These are phyloP conservation scores for Suhomyces sp. DNA, from an alignment of 805 yeast genomes.

Conservation along the genomic window DNA sequence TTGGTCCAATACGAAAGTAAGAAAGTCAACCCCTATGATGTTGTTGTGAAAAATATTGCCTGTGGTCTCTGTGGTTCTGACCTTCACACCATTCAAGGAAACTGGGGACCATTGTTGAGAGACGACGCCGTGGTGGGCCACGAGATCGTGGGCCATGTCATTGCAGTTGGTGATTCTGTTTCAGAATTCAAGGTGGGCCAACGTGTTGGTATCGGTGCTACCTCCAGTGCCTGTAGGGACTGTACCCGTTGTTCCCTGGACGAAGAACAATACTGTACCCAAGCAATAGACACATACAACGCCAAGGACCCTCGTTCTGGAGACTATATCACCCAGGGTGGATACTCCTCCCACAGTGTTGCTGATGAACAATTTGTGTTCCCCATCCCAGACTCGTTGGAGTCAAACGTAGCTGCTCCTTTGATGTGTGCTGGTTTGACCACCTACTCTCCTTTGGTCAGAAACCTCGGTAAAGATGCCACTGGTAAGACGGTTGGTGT, in stretches of 20 bases:
- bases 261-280: conserved; percentile 39
- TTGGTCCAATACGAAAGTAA: conserved; percentile 51
- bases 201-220: conserved; percentile 81
- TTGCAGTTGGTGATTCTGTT: conserved; percentile 59
- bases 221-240: conserved; percentile 53
- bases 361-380: conserved; percentile 63
- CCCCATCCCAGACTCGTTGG: conserved; percentile 52
- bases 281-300: conserved; percentile 23
- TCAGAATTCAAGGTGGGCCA: conserved; percentile 59
- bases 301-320: conserved; percentile 17
- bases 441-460: conserved; percentile 62
- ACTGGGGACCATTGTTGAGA: conserved; percentile 46
- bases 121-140: conserved; percentile 46
- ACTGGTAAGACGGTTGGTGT: conserved; percentile 53
- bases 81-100: conserved; percentile 50
- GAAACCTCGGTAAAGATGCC: conserved; percentile 37
- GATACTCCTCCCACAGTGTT: conserved; percentile 64
- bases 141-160: conserved; percentile 43
- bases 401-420: conserved; percentile 62
- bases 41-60: conserved; percentile 16
- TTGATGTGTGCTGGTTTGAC: conserved; percentile 79
- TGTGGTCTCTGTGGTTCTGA: conserved; percentile 62
- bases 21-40: conserved; percentile 19
- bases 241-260: conserved; percentile 20
- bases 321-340: conserved; percentile 64